phyloP scores from a whole-genome alignment of 2,329 filamentous ascomycete species.

The Penicillium vulpinum region DNA sequence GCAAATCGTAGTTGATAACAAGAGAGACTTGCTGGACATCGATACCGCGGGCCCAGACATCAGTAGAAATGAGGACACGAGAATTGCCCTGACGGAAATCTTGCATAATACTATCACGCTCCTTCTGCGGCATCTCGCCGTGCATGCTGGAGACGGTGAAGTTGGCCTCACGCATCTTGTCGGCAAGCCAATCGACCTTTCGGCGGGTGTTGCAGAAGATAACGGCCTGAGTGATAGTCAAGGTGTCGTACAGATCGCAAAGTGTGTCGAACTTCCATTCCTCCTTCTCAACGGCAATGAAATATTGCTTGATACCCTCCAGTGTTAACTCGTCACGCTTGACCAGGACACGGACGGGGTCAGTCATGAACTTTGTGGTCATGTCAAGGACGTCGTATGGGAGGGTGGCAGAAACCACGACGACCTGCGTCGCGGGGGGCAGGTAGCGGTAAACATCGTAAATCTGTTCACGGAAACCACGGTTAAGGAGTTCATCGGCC shows the following conservation, averaged over 20 bases:
- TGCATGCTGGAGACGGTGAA: slow-evolving; percentile 99
- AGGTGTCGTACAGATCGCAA: slow-evolving; percentile 97
- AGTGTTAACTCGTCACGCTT: slow-evolving; percentile 99
- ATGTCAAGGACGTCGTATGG: slow-evolving; percentile 98
- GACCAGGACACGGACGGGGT: slow-evolving; percentile 97
- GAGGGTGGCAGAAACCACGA: slow-evolving; percentile 97
- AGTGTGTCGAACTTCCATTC: slow-evolving; percentile 99
- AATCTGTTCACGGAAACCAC: slow-evolving; percentile 99
- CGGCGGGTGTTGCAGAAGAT: slow-evolving; percentile 99
- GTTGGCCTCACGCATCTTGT: slow-evolving; percentile 97
- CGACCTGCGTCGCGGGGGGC: slow-evolving; percentile 96
- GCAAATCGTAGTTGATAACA: slow-evolving; percentile 99
- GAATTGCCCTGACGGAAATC: slow-evolving; percentile 99
- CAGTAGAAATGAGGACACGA: slow-evolving; percentile 97
- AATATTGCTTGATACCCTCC: slow-evolving; percentile 99
- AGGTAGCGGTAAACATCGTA: slow-evolving; percentile 99
- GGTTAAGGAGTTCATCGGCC: slow-evolving; percentile 97
- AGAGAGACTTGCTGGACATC: slow-evolving; percentile 99
- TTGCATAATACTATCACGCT: slow-evolving; percentile 99
- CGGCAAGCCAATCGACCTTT: slow-evolving; percentile 99
- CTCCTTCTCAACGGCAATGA: slow-evolving; percentile 99
- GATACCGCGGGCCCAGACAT: slow-evolving; percentile 97
- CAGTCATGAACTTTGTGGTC: slow-evolving; percentile 99
- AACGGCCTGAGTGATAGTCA: slow-evolving; percentile 98
- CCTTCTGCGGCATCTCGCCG: slow-evolving; percentile 97